Evolutionary conservation across 306 rosid genomes (phyloP).

Genomic region (Cicer yamashitae): DNA sequence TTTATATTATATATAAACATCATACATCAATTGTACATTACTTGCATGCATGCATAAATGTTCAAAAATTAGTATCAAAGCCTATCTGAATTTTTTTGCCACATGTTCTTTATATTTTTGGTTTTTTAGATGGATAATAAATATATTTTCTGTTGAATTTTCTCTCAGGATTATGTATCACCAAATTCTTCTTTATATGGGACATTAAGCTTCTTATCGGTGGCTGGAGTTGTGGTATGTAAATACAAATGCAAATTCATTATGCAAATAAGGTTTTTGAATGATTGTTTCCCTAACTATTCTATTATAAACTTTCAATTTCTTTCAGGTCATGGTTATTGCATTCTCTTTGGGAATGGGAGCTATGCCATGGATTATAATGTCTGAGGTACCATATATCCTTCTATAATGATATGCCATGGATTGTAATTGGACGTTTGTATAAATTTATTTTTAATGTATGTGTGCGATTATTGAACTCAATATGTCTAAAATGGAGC

Average conservation of each 20-base stretch:
- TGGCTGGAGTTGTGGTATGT: constrained; percentile 93
- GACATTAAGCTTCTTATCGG: constrained; percentile 60
- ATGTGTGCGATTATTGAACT: background rate
- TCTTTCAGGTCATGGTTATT: constrained; percentile 78
- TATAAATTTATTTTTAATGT: too few relatives aligned
- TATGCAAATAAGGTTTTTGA: constrained; percentile 16
- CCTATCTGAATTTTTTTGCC: constrained; percentile 11
- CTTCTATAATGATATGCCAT: constrained; percentile 4
- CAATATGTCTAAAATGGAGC: constrained; percentile 9
- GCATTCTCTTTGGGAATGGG: constrained; percentile 90
- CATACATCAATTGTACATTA: constrained; percentile 11
- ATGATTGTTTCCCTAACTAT: constrained; percentile 30
- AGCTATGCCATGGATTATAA: constrained; percentile 98
- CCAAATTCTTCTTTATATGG: constrained; percentile 57
- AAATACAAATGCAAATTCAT: constrained; percentile 16
- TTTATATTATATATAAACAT: constrained; percentile 5
- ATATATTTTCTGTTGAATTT: constrained; percentile 37
- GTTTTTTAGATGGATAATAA: constrained; percentile 26
- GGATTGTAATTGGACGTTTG: background rate
- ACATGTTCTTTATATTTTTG: constrained; percentile 15
- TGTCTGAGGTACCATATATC: constrained; percentile 83
- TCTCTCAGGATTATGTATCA: constrained; percentile 56
- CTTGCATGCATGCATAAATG: background rate
- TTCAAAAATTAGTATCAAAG: background rate
- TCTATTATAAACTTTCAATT: constrained; percentile 36